A percentile compares a stretch with the other conserved stretches of the same genome.
Evolutionary conservation across 1,284 basidiomycete species (phyloP).

Genomic region (Hypsizygus ulmarius): DNA sequence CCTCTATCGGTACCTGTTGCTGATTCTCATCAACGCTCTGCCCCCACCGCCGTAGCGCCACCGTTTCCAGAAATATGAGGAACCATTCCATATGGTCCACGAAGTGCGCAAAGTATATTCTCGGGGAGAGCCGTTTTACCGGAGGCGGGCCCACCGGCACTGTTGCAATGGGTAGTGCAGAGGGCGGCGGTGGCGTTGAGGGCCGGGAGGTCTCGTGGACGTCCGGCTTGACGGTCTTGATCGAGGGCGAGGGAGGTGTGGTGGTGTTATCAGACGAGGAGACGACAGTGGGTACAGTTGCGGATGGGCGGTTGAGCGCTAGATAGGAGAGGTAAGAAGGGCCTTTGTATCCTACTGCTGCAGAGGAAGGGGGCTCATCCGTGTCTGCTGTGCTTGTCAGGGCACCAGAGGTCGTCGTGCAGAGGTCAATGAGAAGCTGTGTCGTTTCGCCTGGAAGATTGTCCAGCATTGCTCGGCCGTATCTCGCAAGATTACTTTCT

Average conservation of each 20-base stretch:
- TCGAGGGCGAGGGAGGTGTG: slow-evolving; percentile 46
- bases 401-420: slow-evolving; percentile 71
- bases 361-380: slow-evolving; percentile 32
- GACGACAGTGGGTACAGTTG: slow-evolving; percentile 39
- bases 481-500: slow-evolving; percentile 79
- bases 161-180: slow-evolving; percentile 25
- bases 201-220: slow-evolving; percentile 32
- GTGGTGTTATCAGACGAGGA: slow-evolving; percentile 33
- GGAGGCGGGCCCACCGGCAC: slow-evolving; percentile 26
- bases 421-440: slow-evolving; percentile 87
- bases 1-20: background rate
- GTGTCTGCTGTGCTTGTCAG: slow-evolving; percentile 42
- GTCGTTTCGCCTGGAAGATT: slow-evolving; percentile 87
- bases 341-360: slow-evolving; percentile 20
- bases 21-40: slow-evolving; percentile 58
- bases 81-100: slow-evolving; percentile 87
- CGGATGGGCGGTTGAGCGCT: slow-evolving; percentile 59
- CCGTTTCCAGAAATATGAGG: slow-evolving; percentile 85
- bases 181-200: slow-evolving; percentile 27
- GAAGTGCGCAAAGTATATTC: slow-evolving; percentile 92
- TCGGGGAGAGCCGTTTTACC: slow-evolving; percentile 71
- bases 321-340: slow-evolving; percentile 79
- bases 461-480: slow-evolving; percentile 81
- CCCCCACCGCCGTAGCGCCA: slow-evolving; percentile 80
- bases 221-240: slow-evolving; percentile 49